A percentile compares a stretch with the other conserved stretches of the same genome.
Conservation (phyloP, 2,329 filamentous ascomycete species). For the Ophiostoma novo-ulmi region DNA sequence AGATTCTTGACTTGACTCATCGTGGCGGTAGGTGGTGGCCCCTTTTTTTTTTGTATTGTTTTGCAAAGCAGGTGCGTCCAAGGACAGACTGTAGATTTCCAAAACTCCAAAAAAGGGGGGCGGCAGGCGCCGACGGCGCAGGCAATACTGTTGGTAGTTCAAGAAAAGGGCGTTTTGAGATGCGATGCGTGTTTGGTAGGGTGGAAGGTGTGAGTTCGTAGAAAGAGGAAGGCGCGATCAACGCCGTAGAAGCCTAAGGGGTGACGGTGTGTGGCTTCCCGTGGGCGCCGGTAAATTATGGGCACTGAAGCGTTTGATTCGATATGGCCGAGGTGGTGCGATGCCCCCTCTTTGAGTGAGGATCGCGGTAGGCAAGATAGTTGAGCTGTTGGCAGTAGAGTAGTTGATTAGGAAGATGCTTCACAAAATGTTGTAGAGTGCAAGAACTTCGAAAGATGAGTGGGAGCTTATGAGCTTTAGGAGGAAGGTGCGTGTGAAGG, state of each 20-base stretch:
- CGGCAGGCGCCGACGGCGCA: constrained; percentile 25
- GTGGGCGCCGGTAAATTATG: constrained; percentile 9
- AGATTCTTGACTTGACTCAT: constrained; percentile 70
- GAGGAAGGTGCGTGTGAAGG: constrained; percentile 16
- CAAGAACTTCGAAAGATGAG: not conserved
- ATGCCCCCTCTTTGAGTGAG: not conserved
- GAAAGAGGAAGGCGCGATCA: constrained; percentile 14
- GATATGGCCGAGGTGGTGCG: not conserved
- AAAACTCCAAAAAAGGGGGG: constrained; percentile 10
- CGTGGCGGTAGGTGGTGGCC: constrained; percentile 34
- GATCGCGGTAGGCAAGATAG: not conserved
- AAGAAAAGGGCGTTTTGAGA: constrained; percentile 14
- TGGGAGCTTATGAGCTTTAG: not conserved
- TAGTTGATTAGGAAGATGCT: not conserved
- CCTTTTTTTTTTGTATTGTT: not conserved
- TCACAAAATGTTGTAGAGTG: not conserved
- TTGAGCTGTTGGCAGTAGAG: not conserved
- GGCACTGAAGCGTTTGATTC: constrained; percentile 2
- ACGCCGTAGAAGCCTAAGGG: not conserved
- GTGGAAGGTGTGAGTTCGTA: not conserved
- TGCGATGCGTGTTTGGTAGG: not conserved
- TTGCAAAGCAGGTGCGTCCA: not conserved
- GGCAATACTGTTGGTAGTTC: not conserved
- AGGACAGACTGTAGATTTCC: not conserved
- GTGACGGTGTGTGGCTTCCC: not conserved